A percentile compares a stretch with the other conserved stretches of the same genome.
Conservation (phyloP, 768 basidiomycete genomes). For the Kwoniella pini region DNA sequence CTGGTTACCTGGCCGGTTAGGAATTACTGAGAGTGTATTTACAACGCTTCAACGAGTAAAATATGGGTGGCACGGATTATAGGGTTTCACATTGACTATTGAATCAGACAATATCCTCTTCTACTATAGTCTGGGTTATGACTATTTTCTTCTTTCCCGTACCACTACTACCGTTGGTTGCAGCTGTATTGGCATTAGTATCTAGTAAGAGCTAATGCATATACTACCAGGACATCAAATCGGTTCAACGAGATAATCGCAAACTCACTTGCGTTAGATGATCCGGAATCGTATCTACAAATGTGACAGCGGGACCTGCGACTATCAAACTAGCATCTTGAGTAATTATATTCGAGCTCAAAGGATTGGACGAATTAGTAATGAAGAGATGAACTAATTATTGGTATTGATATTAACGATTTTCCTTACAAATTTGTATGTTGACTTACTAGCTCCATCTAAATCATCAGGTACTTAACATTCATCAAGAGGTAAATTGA, state of each 20-base stretch:
- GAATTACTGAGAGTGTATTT: too few relatives aligned
- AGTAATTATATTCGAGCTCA: conserved; percentile 25
- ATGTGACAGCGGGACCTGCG: conserved; percentile 23
- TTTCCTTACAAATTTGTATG: neutral
- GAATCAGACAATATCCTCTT: conserved; percentile 3
- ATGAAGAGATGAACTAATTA: conserved; percentile 26
- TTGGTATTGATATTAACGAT: neutral
- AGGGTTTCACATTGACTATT: too few relatives aligned
- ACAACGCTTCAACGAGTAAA: too few relatives aligned
- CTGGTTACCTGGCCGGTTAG: too few relatives aligned
- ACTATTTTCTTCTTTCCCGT: conserved; percentile 13
- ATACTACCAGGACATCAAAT: too few relatives aligned
- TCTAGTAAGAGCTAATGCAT: neutral
- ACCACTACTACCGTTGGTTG: neutral
- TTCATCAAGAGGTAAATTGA: conserved; percentile 24
- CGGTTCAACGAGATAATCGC: too few relatives aligned
- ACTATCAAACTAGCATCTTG: conserved; percentile 26
- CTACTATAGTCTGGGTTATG: conserved; percentile 8
- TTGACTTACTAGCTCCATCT: conserved; percentile 26
- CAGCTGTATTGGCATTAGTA: conserved; percentile 3
- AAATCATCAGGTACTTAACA: conserved; percentile 33
- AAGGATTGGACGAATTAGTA: conserved; percentile 18
- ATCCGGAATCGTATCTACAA: conserved; percentile 16
- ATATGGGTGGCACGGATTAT: too few relatives aligned
- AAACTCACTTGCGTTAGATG: conserved; percentile 11